Evolutionary conservation across 1,139 yeast genomes (phyloP), one percentile per base, ranked within the genome.

Genomic region (Geotrichum siamense): DNA sequence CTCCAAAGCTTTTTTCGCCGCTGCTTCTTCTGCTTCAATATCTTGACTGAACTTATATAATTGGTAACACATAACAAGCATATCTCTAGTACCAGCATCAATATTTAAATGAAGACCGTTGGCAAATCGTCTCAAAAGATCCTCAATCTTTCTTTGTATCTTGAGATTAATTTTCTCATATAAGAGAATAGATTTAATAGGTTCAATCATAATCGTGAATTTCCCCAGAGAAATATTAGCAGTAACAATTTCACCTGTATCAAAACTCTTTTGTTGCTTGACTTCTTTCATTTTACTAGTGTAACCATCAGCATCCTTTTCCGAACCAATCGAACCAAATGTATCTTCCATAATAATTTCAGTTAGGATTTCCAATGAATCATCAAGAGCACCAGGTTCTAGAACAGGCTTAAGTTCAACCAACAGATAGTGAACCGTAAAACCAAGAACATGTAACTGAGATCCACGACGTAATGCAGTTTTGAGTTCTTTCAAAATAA

Each of bases 301-400:
- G 58, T 91, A 91, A 22, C 89, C 96, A 51, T 87, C 96, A 13
- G 93, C 89, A 54, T 91, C 98, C 60, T 93, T 91, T 59, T 91
- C 98, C 57, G 82, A 82, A 30, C 96, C 95, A 6, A 95, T 86
- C 4, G 82, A 76, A 15, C 98, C 99, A 63, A 91, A 89, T 2
- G 79, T 75, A 57, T 91, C 96, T 58, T 87, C 95, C 95, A 91
- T 89, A 28, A 89, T 73, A 28, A 87, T 70, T 22, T 76, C 79
- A 51, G 82, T 79, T 15, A 89, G 65, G 42, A 82, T 55, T 2
- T 66, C 67, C 5, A 80, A 75, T 19, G 82, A 74, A 19, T 77
- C 82, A 60, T 87, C 91, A 39, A 91, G 67, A 50, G 84, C 94
- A 4, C 95, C 94, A 49, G 76, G 83, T 1, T 60, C 51, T 39